Conservation (phyloP, 202 grass and related monocot genomes). For the Setaria italica region DNA sequence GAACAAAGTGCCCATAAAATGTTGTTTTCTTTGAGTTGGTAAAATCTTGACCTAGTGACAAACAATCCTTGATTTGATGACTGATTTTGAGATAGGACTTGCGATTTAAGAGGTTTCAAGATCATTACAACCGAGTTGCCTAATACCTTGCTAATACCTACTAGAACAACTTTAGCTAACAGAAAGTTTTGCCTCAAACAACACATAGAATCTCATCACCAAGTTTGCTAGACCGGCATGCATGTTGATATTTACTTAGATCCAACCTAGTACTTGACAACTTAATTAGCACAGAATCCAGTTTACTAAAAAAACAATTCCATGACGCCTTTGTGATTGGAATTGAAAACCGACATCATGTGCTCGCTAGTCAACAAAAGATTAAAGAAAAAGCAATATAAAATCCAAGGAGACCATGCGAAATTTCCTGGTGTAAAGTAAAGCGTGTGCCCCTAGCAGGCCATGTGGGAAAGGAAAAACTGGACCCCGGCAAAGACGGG, state of each 20-base stretch:
- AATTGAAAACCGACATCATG: background rate
- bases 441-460: slow-evolving; percentile 46
- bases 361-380: slow-evolving; percentile 42
- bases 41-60: background rate
- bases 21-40: background rate
- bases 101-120: background rate
- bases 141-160: background rate
- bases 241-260: background rate
- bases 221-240: background rate
- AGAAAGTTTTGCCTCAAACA: background rate
- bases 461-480: slow-evolving; percentile 46
- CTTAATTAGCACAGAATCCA: background rate
- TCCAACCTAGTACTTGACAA: background rate
- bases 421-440: slow-evolving; percentile 31
- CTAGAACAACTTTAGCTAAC: background rate
- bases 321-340: background rate
- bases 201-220: background rate
- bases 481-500: slow-evolving; percentile 47
- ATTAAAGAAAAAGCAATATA: slow-evolving; percentile 7
- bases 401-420: slow-evolving; percentile 13
- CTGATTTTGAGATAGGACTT: background rate
- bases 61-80: background rate
- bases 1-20: background rate
- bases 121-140: background rate
- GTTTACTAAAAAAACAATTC: background rate